Percentiles rank a stretch among this genome's conserved stretches.
These are phyloP conservation scores for Psilocybe tampanensis DNA, from an alignment of 768 basidiomycete species.

Conservation along the genomic window DNA sequence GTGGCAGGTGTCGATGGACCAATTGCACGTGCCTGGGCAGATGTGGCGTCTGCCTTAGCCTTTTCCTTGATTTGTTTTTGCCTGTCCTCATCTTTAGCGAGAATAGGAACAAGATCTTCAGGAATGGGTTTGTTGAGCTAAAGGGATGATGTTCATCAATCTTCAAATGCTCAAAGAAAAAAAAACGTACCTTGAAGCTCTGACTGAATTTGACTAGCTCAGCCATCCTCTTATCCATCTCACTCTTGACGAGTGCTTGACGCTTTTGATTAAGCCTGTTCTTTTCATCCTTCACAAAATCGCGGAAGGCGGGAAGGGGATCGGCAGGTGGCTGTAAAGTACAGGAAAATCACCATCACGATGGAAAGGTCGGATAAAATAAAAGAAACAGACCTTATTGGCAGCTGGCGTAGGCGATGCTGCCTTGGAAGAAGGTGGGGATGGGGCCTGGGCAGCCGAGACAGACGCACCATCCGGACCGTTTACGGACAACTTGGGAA, in stretches of 20 bases:
- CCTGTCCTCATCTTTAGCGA: constrained; percentile 93
- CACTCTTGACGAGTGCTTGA: constrained; percentile 85
- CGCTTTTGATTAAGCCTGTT: constrained; percentile 90
- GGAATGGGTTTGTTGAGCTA: constrained; percentile 95
- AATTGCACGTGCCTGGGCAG: constrained; percentile 70
- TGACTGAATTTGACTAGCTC: constrained; percentile 93
- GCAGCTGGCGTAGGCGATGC: constrained; percentile 63
- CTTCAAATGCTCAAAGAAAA: not conserved
- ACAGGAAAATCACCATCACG: constrained; percentile 9
- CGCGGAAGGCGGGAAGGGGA: constrained; percentile 82
- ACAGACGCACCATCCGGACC: constrained; percentile 70
- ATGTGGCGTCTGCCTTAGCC: constrained; percentile 66
- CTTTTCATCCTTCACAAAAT: constrained; percentile 92
- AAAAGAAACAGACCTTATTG: constrained; percentile 43
- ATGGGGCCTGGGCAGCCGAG: constrained; percentile 37
- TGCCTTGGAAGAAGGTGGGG: constrained; percentile 54
- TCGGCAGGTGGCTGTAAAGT: constrained; percentile 63
- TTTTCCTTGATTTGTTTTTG: constrained; percentile 84
- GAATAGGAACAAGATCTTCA: constrained; percentile 88
- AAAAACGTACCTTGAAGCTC: constrained; percentile 82
- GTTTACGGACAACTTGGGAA: constrained; percentile 78
- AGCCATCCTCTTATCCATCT: constrained; percentile 93
- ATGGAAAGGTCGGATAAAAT: not conserved
- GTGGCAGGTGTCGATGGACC: constrained; percentile 58
- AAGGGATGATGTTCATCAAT: not conserved